Conservation (phyloP, 1,139 yeast species). For the Kodamaea suecica region DNA sequence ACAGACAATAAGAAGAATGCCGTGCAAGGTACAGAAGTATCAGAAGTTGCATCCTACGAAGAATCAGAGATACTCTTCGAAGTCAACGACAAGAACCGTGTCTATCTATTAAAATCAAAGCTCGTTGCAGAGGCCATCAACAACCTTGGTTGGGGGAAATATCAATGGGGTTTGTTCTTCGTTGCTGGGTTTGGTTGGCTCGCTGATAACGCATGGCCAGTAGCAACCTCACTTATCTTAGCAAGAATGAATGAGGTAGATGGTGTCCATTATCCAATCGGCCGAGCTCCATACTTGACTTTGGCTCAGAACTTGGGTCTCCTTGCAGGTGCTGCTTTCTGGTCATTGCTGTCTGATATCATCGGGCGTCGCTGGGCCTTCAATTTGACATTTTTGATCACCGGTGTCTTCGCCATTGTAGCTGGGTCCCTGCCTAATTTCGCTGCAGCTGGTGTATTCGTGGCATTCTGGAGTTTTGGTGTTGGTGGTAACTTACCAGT, state of each 20-base stretch:
- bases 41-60: conserved; percentile 8
- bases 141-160: conserved; percentile 42
- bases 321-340: conserved; percentile 40
- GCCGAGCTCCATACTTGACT: conserved; percentile 36
- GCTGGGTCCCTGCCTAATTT: conserved; percentile 43
- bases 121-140: conserved; percentile 35
- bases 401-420: conserved; percentile 36
- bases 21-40: conserved; percentile 5
- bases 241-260: conserved; percentile 33
- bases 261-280: conserved; percentile 38
- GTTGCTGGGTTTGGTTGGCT: conserved; percentile 48
- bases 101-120: conserved; percentile 34
- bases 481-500: conserved; percentile 48
- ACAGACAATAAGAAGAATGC: conserved; percentile 1
- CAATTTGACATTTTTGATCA: conserved; percentile 39
- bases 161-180: conserved; percentile 39
- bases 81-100: conserved; percentile 13
- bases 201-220: conserved; percentile 45
- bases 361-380: conserved; percentile 46
- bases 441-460: conserved; percentile 38
- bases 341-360: conserved; percentile 42
- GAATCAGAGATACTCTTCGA: conserved; percentile 11
- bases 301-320: conserved; percentile 44
- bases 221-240: conserved; percentile 36
- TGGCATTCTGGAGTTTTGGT: conserved; percentile 43